A percentile compares a stretch with the other conserved stretches of the same genome.
Conservation (phyloP, 164 flowering plant species). For the Liriodendron chinense region DNA sequence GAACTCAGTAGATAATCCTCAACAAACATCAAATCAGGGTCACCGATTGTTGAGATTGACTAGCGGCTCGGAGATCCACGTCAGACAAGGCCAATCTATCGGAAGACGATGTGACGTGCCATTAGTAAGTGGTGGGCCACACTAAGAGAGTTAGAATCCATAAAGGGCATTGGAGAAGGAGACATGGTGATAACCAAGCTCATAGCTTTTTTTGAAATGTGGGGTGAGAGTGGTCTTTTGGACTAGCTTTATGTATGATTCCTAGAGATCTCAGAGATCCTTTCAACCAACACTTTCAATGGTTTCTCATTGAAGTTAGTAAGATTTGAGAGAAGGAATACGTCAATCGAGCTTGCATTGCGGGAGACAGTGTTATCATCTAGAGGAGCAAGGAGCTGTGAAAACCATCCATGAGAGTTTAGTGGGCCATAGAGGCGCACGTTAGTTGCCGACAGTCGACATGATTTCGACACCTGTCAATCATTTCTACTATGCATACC, state of each 20-base stretch:
- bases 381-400: not conserved
- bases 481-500: no score
- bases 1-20: not conserved
- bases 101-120: slow-evolving; percentile 5
- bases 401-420: not conserved
- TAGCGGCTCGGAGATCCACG: not conserved
- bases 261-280: slow-evolving; percentile 14
- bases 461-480: not conserved
- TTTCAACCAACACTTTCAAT: slow-evolving; percentile 7
- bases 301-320: slow-evolving; percentile 17
- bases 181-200: slow-evolving; percentile 10
- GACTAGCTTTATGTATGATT: slow-evolving; percentile 6
- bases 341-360: slow-evolving; percentile 31
- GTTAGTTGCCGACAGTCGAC: slow-evolving; percentile 25
- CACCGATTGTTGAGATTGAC: not conserved
- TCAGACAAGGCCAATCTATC: slow-evolving; percentile 1
- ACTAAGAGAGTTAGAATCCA: not conserved
- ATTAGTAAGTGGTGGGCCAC: slow-evolving; percentile 3
- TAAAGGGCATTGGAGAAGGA: slow-evolving; percentile 4
- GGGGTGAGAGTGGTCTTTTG: not conserved
- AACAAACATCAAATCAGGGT: not conserved
- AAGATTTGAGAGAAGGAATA: slow-evolving; percentile 7
- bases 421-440: slow-evolving; percentile 1
- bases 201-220: not conserved
- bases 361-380: slow-evolving; percentile 27